Evolutionary conservation across 1,284 basidiomycete species (phyloP).

Genomic region (Lignosus rhinocerotis): DNA sequence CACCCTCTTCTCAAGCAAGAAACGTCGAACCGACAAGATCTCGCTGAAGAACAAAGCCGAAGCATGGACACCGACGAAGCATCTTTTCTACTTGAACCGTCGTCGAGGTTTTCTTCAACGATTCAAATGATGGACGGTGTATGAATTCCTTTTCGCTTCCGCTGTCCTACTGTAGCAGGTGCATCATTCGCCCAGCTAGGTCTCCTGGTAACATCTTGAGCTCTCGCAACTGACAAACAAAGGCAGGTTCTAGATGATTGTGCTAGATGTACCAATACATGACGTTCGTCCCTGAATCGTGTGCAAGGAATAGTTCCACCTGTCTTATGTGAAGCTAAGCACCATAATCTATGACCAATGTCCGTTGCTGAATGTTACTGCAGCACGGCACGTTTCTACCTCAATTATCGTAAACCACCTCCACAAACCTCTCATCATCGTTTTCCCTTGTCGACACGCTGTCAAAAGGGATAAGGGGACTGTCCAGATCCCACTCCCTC

Average conservation of each 20-base stretch:
- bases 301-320: no score
- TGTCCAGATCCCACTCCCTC: constrained; percentile 71
- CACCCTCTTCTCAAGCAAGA: constrained; percentile 43
- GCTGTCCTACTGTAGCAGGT: neutral
- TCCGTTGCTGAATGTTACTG: neutral
- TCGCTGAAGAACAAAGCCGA: neutral
- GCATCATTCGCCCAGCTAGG: no score
- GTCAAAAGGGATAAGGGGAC: constrained; percentile 28
- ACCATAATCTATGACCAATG: neutral
- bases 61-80: constrained; percentile 38
- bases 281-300: no score
- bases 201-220: no score
- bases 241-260: no score
- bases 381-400: neutral
- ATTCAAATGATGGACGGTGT: constrained; percentile 45
- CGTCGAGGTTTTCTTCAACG: constrained; percentile 42
- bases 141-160: neutral
- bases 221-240: no score
- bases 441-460: constrained; percentile 32
- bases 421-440: constrained; percentile 34
- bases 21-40: constrained; percentile 17
- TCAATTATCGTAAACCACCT: constrained; percentile 31
- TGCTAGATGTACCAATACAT: no score
- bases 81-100: constrained; percentile 34
- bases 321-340: no score